Evolutionary conservation across 768 basidiomycete species (phyloP), one percentile per base, ranked within the genome.

Genomic region (Pleurotus djamor): DNA sequence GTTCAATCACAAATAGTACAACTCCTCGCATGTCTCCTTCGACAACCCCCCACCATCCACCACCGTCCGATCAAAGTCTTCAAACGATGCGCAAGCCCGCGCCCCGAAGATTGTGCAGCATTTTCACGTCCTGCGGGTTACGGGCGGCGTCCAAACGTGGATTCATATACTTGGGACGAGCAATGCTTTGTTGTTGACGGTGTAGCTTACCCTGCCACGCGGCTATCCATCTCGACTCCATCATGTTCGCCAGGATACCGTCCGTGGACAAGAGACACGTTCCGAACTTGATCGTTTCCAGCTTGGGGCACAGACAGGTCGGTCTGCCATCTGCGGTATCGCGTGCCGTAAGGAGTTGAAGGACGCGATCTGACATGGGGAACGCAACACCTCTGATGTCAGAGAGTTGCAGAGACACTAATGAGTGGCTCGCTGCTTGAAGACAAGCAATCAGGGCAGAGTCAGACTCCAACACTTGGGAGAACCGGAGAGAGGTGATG

Each of bases 381-480:
- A 60, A 45, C 12, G 59, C 38, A 16, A 60, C 48, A 12, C 62
- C 64, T 14, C 36, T 17, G 9, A 52, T 35, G 35, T 63, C 64
- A 41, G 55, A 54, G 33, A 63, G 45, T 16, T 50, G 37, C 36
- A 64, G 57, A 41, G 51, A 47, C n/a, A 9, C 51, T 10, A 65
- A 47, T 10, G 64, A 65, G 12, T 48, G 38, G n/a, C 60, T 65
- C 13, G 52, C 52, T 16, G 52, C 47, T 17, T 54, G 48, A 10
- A 66, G 57, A 52, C 65, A 66, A 33, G 64, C 56, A 28, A 66
- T 62, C 37, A 66, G 61, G n/a, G 59, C 61, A 32, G 58, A 44
- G 36, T 66, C 65, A 14, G 60, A 60, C 16, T 61, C 48, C 44
- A 64, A 50, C 9, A 60, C 61, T 35, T 64, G 55, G 9, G 59